A percentile compares a stretch with the other conserved stretches of the same genome.
Evolutionary conservation across 73 alveolate genomes (phyloP).

Genomic region (Paraurostyla sp.): DNA sequence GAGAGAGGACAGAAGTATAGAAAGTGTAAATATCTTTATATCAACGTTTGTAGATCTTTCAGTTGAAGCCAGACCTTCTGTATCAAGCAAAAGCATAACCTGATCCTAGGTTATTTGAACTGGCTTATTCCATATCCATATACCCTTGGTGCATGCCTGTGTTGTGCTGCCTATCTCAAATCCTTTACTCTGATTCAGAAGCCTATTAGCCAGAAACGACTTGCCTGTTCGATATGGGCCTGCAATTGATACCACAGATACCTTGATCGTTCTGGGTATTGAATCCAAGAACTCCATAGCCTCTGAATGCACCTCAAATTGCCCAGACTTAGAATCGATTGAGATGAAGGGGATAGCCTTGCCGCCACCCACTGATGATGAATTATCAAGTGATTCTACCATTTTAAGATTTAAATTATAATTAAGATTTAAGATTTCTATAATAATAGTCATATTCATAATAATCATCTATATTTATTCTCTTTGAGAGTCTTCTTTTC

Average conservation of each 20-base stretch:
- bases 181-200: constrained; percentile 86
- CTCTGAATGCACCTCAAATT: constrained; percentile 61
- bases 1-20: constrained; percentile 88
- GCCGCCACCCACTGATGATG: not conserved
- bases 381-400: not conserved
- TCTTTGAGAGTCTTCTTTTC: constrained; percentile 37
- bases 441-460: not conserved
- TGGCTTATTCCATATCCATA: constrained; percentile 97
- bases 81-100: constrained; percentile 88
- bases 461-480: not conserved
- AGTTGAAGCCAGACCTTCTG: constrained; percentile 96
- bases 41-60: constrained; percentile 91
- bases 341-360: constrained; percentile 28
- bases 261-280: constrained; percentile 60
- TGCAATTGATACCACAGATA: constrained; percentile 91
- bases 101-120: constrained; percentile 73
- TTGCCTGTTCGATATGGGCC: constrained; percentile 97
- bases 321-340: constrained; percentile 44
- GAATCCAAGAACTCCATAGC: constrained; percentile 70
- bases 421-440: not conserved
- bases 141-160: constrained; percentile 96
- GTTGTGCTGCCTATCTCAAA: constrained; percentile 94
- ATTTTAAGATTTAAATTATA: not conserved
- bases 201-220: constrained; percentile 90
- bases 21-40: constrained; percentile 92